phyloP scores from a whole-genome alignment of 2,329 filamentous ascomycete genomes.

The Amesomyces nigricolor region DNA sequence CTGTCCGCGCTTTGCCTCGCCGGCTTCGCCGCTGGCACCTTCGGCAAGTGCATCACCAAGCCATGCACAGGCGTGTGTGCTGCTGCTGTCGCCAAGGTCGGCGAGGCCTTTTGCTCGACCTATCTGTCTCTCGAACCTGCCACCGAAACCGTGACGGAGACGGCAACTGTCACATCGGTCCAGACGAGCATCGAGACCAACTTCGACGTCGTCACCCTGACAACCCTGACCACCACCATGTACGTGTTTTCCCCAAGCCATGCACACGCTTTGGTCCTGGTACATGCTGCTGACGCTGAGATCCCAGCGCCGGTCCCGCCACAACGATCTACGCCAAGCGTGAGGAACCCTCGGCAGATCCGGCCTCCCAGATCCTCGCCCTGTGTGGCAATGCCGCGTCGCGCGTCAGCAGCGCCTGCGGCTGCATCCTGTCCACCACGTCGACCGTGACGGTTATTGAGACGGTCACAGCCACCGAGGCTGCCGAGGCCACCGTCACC shows the following conservation, averaged over 20 bases:
- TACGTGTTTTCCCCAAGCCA: not conserved
- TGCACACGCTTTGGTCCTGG: not conserved
- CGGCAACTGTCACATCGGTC: constrained; percentile 11
- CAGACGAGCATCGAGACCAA: constrained; percentile 14
- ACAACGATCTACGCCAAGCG: constrained; percentile 2
- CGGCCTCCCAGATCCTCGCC: constrained; percentile 11
- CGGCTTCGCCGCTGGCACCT: constrained; percentile 38
- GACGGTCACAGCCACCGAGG: constrained; percentile 12
- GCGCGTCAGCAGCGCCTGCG: constrained; percentile 23
- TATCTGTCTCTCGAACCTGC: constrained; percentile 16
- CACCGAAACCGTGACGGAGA: constrained; percentile 18
- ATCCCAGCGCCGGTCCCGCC: constrained; percentile 30
- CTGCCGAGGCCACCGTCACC: constrained; percentile 12
- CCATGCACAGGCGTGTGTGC: constrained; percentile 15
- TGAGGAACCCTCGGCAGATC: constrained; percentile 1
- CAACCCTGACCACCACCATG: constrained; percentile 10
- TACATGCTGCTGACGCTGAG: too few species aligned
- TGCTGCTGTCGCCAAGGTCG: constrained; percentile 11
- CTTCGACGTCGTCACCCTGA: not conserved
- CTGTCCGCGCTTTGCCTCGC: constrained; percentile 10
- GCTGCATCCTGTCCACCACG: constrained; percentile 21
- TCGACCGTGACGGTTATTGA: constrained; percentile 18
- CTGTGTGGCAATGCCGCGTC: constrained; percentile 9
- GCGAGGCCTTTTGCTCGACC: constrained; percentile 21
- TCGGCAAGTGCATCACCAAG: constrained; percentile 41